phyloP scores from a whole-genome alignment of 2,329 filamentous ascomycete species.

The Colletotrichum plurivorum region DNA sequence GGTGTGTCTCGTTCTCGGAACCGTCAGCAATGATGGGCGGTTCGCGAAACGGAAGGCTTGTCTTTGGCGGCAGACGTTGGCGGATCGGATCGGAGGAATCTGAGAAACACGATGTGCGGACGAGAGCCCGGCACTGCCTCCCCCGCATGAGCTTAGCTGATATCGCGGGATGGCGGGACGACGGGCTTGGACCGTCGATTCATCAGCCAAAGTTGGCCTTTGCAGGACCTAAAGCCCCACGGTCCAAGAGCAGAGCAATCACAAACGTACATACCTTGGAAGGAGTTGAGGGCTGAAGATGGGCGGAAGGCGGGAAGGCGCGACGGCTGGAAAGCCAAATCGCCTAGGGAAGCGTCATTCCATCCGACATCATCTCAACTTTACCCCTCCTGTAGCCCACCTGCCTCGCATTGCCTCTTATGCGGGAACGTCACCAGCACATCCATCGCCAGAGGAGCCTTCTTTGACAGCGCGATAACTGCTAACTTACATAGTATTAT shows the following conservation, averaged over 20 bases:
- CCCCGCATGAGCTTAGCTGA: conserved; percentile 27
- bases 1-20: conserved; percentile 12
- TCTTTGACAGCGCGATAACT: neutral
- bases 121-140: conserved; percentile 16
- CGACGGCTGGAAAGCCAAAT: conserved; percentile 30
- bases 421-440: conserved; percentile 3
- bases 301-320: conserved; percentile 24
- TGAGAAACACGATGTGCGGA: conserved; percentile 7
- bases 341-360: conserved; percentile 14
- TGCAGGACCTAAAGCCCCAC: conserved; percentile 6
- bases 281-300: conserved; percentile 19
- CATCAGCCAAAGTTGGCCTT: conserved; percentile 32
- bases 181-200: conserved; percentile 21
- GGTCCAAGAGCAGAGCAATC: neutral
- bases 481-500: neutral
- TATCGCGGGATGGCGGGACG: conserved; percentile 13
- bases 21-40: neutral
- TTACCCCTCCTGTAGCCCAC: neutral
- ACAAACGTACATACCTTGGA: neutral
- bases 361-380: conserved; percentile 24
- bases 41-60: conserved; percentile 12
- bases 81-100: neutral
- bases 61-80: neutral
- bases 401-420: neutral
- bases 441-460: neutral